Base-by-base conservation (phyloP, 768 basidiomycete genomes). In the Russula ochroleuca region DNA sequence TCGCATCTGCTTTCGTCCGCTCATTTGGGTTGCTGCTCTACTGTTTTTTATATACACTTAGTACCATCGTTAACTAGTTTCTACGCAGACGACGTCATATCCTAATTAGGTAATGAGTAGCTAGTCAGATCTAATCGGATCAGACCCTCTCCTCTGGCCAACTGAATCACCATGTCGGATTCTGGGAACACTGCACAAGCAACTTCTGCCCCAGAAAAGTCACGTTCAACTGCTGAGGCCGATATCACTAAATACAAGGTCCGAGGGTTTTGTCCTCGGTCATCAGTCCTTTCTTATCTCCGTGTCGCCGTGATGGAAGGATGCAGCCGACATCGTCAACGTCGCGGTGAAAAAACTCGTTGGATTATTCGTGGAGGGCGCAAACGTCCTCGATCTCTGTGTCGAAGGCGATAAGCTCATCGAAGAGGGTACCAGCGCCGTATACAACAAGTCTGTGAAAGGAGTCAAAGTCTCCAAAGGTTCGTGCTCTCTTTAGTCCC, bases 211-310 rank as follows among this genome's bases (percentile, higher is more conserved):
- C 69, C 78, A 40, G 68, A 85, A 72, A 83, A 85, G 66, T 71
- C 79, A 17, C 74, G 77, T 61, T 80, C 85, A 63, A 81, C 85
- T 50, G 77, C 80, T 19, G 88, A 90, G 74, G 81, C 79, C 14
- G 91, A 93, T 77, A 76, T 92, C 71, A 92, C 90, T 19, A 93
- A 93, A 75, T 93, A 93, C 78, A 93, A 93, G 80, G 91, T 90
- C 67, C 62, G 73, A 40, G 28, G 13, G 5, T 21, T 55, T 58
- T 45, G 8, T 57, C 38, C 31, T 56, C n/a, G 47, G 9, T n/a
- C 49, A 19, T 43, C 59, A 41, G 48, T 52, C 43, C 56, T 64
- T 56, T 41, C 45, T 33, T 41, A 10, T 59, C 43, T n/a, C 17
- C 21, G 19, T 33, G 15, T 61, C 13, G 17, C 2, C 6, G 14